Percentiles rank a stretch among this genome's conserved stretches.
Conservation (phyloP, 805 yeast genomes). For the Myxozyma melibiosi region DNA sequence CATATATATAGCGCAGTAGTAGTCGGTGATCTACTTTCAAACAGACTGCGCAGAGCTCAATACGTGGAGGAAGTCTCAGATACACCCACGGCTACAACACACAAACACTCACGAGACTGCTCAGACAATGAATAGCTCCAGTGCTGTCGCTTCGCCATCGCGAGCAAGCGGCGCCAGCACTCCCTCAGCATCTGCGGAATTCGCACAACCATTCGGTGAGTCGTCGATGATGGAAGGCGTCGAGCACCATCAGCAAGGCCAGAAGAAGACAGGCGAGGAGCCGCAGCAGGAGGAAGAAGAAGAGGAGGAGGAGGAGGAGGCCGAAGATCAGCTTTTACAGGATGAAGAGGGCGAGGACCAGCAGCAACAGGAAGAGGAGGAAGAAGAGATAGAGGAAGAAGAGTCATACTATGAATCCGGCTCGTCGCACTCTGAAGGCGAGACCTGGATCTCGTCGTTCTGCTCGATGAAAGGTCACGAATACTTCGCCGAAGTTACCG, state of each 20-base stretch:
- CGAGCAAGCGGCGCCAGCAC: too few species aligned
- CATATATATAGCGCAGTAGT: too few species aligned
- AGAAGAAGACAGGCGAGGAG: background rate
- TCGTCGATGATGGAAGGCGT: slow-evolving; percentile 27
- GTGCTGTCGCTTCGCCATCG: too few species aligned
- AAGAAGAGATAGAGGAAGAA: slow-evolving; percentile 32
- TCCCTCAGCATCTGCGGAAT: too few species aligned
- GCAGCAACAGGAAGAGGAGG: slow-evolving; percentile 26
- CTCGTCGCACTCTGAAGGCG: slow-evolving; percentile 50
- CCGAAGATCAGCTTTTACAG: slow-evolving; percentile 2
- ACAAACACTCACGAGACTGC: too few species aligned
- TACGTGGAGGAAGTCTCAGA: too few species aligned
- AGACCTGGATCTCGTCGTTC: slow-evolving; percentile 81
- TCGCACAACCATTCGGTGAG: slow-evolving; percentile 2
- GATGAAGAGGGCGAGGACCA: slow-evolving; percentile 23
- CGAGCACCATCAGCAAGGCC: slow-evolving; percentile 4
- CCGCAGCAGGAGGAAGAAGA: slow-evolving; percentile 9
- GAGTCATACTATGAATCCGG: slow-evolving; percentile 32
- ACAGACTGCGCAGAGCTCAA: too few species aligned
- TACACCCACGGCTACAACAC: too few species aligned
- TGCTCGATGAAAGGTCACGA: slow-evolving; percentile 82
- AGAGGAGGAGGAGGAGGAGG: slow-evolving; percentile 9
- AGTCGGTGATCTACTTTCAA: too few species aligned
- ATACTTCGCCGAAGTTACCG: slow-evolving; percentile 87
- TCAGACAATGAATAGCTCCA: too few species aligned